phyloP scores from a whole-genome alignment of 352 stramenopile species.

The Pythium aristosporum region DNA sequence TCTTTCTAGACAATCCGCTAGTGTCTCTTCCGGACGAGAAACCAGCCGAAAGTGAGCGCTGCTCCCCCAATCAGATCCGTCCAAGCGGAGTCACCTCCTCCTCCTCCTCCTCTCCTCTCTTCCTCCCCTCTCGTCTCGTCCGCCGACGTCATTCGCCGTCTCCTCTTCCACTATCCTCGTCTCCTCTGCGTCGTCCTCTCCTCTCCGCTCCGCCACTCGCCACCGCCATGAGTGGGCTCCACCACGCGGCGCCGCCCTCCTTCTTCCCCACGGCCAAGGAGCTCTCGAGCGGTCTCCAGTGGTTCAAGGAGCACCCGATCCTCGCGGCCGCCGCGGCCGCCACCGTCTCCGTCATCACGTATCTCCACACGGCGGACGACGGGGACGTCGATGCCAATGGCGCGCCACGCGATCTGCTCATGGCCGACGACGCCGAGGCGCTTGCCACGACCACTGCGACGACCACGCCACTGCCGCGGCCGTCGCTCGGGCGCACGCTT shows the following conservation, averaged over 20 bases:
- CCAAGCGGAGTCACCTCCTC: neutral
- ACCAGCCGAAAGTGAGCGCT: neutral
- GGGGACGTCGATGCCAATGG: neutral
- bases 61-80: neutral
- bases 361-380: conserved; percentile 55
- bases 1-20: neutral
- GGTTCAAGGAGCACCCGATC: conserved; percentile 85
- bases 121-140: neutral
- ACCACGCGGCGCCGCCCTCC: conserved; percentile 42
- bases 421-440: neutral
- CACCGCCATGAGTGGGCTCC: conserved; percentile 36
- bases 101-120: neutral
- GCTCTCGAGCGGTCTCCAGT: conserved; percentile 78
- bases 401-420: neutral
- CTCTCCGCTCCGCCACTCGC: neutral
- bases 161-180: neutral
- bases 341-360: conserved; percentile 83
- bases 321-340: conserved; percentile 74
- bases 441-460: neutral
- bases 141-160: neutral
- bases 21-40: conserved; percentile 17
- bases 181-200: neutral
- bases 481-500: no score
- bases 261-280: conserved; percentile 88
- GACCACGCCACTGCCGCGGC: no score